Evolutionary conservation across 306 rosid species (phyloP), one percentile per base, ranked within the genome.

Genomic region (Cicer cuneatum): DNA sequence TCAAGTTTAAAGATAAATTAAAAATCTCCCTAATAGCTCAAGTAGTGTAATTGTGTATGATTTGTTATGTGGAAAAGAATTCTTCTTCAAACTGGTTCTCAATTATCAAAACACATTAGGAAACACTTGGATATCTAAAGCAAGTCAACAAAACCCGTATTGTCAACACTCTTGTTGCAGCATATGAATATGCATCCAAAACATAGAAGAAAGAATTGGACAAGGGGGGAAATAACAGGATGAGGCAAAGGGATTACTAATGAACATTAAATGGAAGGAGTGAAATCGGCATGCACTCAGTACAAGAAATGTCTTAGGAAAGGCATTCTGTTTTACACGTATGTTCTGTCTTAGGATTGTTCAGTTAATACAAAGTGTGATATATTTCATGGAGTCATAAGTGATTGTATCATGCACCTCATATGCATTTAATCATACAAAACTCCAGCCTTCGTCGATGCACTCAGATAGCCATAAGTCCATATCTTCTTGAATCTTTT

Each of bases 401-500:
- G 51, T 68, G 68, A 39, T 40, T 8, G 35, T 72, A 42, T 67
- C 42, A 18, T 58, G 18, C 42, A 57, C 15, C 11, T 69, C 6
- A 7, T 4, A 58, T 40, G 35, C 42, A 49, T 40, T 46, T 43
- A 45, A 45, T 85, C 77, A 91, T 11, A 85, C 78, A 45, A 24
- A 82, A 15, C 72, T 69, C 71, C 84, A 62, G 43, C 80, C 86
- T 0, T 71, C 15, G 64, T 69, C 68, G 10, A 76, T 75, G 80
- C 97, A 94, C 77, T 92, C 82, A 7, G 99, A 91, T 68, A 94
- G 79, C 99, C 98, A 94, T 72, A 94, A 56, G 80, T 94, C 96
- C 51, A 94, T 85, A 51, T 91, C 74, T 33, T 88, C 96, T 41
- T 78, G 71, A 49, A 94, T 86, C 83, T 94, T 83, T 80, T 83